Conservation (phyloP, 257 asterid species). For the Lithospermum erythrorhizon region DNA sequence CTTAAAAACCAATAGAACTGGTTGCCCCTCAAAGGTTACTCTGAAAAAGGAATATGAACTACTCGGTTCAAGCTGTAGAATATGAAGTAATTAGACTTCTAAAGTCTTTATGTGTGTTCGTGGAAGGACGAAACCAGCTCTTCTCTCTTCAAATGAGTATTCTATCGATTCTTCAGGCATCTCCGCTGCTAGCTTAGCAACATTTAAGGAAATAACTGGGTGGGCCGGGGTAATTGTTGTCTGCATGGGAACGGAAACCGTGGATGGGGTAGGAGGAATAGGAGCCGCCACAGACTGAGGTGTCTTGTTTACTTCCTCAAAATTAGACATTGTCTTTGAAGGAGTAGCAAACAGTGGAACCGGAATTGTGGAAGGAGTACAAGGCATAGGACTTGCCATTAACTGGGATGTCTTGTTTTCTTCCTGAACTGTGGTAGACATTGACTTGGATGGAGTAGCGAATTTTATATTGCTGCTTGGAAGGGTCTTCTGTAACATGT, state of each 20-base stretch:
- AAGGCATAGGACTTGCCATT: slow-evolving; percentile 37
- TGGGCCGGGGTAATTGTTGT: slow-evolving; percentile 54
- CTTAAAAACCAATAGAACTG: too few relatives aligned
- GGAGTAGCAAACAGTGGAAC: slow-evolving; percentile 31
- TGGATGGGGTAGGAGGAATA: slow-evolving; percentile 56
- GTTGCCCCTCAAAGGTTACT: too few relatives aligned
- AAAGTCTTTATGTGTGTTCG: slow-evolving; percentile 25
- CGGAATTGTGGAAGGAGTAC: slow-evolving; percentile 53
- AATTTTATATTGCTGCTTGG: slow-evolving; percentile 25
- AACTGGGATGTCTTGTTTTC: slow-evolving; percentile 66
- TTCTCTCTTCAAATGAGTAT: slow-evolving; percentile 75
- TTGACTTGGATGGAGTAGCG: slow-evolving; percentile 52
- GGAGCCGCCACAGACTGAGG: slow-evolving; percentile 44
- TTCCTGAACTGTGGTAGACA: slow-evolving; percentile 17
- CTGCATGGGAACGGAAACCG: slow-evolving; percentile 58
- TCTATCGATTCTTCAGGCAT: slow-evolving; percentile 42
- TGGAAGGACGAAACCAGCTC: slow-evolving; percentile 60
- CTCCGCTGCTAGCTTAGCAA: slow-evolving; percentile 14
- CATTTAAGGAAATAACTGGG: neutral
- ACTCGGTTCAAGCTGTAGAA: neutral
- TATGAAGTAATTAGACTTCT: slow-evolving; percentile 14
- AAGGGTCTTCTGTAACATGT: slow-evolving; percentile 40
- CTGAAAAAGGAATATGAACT: neutral
- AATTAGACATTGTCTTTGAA: slow-evolving; percentile 4
- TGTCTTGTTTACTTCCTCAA: slow-evolving; percentile 60